These are phyloP conservation scores for Ascochyta pisi DNA, from an alignment of 2,329 filamentous ascomycete species.

Conservation along the genomic window DNA sequence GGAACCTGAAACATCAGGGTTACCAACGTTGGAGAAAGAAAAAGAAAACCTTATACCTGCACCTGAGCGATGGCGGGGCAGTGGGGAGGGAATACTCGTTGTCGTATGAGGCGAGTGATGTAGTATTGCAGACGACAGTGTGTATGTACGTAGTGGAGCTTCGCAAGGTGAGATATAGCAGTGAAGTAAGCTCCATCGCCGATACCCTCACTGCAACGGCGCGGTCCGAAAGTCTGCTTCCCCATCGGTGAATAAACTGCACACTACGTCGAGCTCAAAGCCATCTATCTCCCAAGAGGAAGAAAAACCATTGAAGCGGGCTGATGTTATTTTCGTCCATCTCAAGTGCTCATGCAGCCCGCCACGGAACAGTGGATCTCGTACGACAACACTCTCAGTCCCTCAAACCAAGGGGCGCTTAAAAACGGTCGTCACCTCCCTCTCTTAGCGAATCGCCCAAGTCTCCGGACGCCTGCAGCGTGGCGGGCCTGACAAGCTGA, in stretches of 20 bases:
- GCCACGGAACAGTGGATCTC: slow-evolving; percentile 4
- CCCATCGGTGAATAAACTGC: not conserved
- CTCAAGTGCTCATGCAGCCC: not conserved
- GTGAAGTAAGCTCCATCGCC: not conserved
- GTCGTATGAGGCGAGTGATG: not conserved
- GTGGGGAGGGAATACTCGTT: not conserved
- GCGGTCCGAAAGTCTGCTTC: not conserved
- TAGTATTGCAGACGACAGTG: not conserved
- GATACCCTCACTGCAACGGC: not conserved
- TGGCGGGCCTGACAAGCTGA: not conserved
- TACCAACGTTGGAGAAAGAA: not conserved
- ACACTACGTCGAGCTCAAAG: not conserved
- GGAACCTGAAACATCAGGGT: slow-evolving; percentile 3
- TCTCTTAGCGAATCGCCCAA: not conserved
- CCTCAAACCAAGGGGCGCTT: not conserved
- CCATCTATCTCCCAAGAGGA: not conserved
- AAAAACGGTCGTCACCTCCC: not conserved
- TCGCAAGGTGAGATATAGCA: not conserved
- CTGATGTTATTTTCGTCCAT: not conserved
- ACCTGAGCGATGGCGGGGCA: not conserved
- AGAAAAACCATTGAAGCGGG: too few relatives aligned
- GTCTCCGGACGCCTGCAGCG: not conserved
- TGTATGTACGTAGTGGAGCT: not conserved
- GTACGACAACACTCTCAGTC: not conserved
- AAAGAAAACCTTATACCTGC: slow-evolving; percentile 10